Conservation (phyloP, 805 yeast genomes). For the Metschnikowia corniflorae region DNA sequence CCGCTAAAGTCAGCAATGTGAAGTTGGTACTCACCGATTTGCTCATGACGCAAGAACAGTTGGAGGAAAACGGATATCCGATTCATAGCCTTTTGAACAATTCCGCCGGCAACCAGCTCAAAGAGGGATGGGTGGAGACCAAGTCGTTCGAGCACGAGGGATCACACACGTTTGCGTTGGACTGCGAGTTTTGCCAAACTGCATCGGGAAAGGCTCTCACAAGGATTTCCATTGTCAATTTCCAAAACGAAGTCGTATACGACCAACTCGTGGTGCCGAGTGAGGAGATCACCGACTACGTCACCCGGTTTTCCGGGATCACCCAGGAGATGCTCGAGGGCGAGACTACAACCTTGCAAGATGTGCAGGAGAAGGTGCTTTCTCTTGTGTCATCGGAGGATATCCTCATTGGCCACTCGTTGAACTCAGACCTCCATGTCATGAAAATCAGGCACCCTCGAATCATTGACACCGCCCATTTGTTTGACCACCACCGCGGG, state of each 20-base stretch:
- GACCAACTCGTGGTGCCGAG: constrained; percentile 80
- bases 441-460: constrained; percentile 67
- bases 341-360: constrained; percentile 62
- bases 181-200: constrained; percentile 89
- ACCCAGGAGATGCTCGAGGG: constrained; percentile 61
- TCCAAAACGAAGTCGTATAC: constrained; percentile 53
- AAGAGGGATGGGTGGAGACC: constrained; percentile 54
- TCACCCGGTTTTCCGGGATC: constrained; percentile 84
- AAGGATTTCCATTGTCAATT: constrained; percentile 70
- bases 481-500: constrained; percentile 79
- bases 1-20: constrained; percentile 29
- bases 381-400: constrained; percentile 52
- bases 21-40: constrained; percentile 51
- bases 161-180: constrained; percentile 71
- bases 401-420: constrained; percentile 81
- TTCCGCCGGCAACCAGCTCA: constrained; percentile 9
- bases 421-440: constrained; percentile 76
- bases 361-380: constrained; percentile 60
- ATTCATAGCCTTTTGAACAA: constrained; percentile 37
- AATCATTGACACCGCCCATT: constrained; percentile 75
- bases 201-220: constrained; percentile 64
- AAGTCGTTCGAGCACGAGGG: constrained; percentile 50
- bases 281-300: constrained; percentile 70
- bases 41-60: constrained; percentile 44
- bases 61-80: constrained; percentile 55